Evolutionary conservation across 495 filamentous ascomycete genomes (phyloP), one percentile per base, ranked within the genome.

Genomic region (Daldinia grandis): DNA sequence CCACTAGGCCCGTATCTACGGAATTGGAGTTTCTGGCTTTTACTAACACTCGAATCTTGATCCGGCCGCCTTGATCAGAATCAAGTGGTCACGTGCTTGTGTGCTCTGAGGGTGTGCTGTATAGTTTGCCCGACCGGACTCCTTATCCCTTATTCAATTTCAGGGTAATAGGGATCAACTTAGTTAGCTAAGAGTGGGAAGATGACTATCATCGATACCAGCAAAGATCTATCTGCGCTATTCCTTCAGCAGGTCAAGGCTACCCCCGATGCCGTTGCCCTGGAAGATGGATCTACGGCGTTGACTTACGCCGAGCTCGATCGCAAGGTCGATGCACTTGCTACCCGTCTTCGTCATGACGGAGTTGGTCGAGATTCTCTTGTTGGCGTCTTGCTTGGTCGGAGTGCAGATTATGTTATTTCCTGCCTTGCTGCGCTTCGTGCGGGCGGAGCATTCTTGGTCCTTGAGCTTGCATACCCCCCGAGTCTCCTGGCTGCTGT

Each of bases 361-460:
- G 89, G 88, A 14, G 88, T 91, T 40, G 81, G 83, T 24, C 86
- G 88, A 17, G 88, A 91, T 72, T 82, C 78, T 33, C 81, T 90
- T 21, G 89, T 91, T 31, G 89, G 89, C 25, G 85, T 92, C 53
- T 80, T 92, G 17, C 78, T 92, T 59, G 88, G 87, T 35, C 85
- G 89, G 5, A 90, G 87, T 68, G 88, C 89, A 19, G 80, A 91
- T 75, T 91, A 91, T 74, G 88, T 92, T 69, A 88, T 92, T 77
- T 86, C 88, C 25, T 91, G 88, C 74, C 79, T 92, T 42, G 89
- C 89, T 27, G 86, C 87, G 5, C 83, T 91, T 44, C 86, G 88
- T 30, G 89, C 89, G 1, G 89, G 89, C 21, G 89, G 89, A 28
- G 88, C 89, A n/a, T 92, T 91, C 66, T 82, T 92, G 0, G 88